phyloP scores from a whole-genome alignment of 257 asterid genomes.

The Salvia miltiorrhiza region DNA sequence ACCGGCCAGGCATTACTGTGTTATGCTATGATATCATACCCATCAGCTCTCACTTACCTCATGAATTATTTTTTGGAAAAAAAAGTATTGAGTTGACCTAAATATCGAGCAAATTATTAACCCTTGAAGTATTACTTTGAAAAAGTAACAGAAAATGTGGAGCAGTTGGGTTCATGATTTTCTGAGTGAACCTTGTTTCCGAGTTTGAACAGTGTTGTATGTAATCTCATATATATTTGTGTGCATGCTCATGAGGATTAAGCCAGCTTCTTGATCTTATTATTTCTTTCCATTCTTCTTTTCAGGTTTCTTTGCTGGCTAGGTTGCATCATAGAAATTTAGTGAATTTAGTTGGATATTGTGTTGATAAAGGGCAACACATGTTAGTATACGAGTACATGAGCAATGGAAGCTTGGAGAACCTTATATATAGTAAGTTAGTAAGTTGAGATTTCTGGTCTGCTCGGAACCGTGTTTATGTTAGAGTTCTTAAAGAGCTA shows the following conservation, averaged over 20 bases:
- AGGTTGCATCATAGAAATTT: constrained; percentile 92
- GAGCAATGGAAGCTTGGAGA: constrained; percentile 97
- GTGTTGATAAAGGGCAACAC: constrained; percentile 88
- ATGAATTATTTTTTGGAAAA: background rate
- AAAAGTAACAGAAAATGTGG: background rate
- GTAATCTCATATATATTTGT: background rate
- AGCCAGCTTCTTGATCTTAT: constrained; percentile 14
- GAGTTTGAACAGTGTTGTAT: background rate
- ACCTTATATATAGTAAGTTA: constrained; percentile 74
- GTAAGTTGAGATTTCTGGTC: constrained; percentile 2
- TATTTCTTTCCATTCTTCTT: constrained; percentile 13
- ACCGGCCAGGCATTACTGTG: background rate
- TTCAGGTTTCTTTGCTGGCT: constrained; percentile 92
- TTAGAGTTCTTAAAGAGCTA: background rate
- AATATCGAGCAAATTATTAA: background rate
- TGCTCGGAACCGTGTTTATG: constrained; percentile 5
- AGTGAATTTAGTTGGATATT: constrained; percentile 94
- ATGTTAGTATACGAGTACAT: constrained; percentile 90
- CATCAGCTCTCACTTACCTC: background rate
- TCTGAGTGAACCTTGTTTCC: background rate
- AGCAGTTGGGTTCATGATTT: background rate
- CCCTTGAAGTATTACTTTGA: background rate
- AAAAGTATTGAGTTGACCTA: background rate
- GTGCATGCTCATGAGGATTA: background rate
- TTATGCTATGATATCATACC: background rate